Evolutionary conservation across 495 filamentous ascomycete genomes (phyloP).

Genomic region (Penicillium canescens): DNA sequence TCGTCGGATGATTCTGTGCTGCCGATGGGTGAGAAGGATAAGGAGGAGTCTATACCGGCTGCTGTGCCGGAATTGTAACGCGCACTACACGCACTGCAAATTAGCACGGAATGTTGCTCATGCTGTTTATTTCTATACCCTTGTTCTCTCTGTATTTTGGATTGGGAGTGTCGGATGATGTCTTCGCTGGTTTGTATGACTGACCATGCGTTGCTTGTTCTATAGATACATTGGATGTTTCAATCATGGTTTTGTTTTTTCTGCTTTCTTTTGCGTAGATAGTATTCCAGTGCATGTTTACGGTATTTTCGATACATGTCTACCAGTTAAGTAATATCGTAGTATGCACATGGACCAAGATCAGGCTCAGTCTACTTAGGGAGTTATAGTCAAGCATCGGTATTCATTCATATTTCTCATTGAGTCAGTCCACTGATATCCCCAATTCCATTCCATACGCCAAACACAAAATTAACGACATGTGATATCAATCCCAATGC

Average conservation of each 20-base stretch:
- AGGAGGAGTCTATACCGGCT: constrained; percentile 22
- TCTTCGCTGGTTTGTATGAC: no score
- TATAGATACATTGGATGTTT: no score
- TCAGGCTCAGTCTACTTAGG: no score
- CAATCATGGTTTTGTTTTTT: no score
- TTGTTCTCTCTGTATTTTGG: not conserved
- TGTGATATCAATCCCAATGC: constrained; percentile 33
- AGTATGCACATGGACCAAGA: no score
- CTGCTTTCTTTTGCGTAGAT: no score
- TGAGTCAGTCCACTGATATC: constrained; percentile 14
- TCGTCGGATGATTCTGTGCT: constrained; percentile 40
- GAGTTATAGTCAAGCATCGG: constrained; percentile 1
- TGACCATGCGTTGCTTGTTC: no score
- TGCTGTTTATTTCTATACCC: constrained; percentile 9
- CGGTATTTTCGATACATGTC: no score
- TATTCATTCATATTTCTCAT: constrained; percentile 20
- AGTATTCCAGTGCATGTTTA: no score
- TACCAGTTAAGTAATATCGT: no score
- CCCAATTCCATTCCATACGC: constrained; percentile 24
- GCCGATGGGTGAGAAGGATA: constrained; percentile 25
- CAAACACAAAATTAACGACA: constrained; percentile 23
- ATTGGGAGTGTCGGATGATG: not conserved
- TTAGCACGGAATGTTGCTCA: constrained; percentile 1
- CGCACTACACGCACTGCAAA: not conserved
- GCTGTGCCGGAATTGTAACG: constrained; percentile 15